Percentiles rank a stretch among this genome's conserved stretches.
phyloP scores from a whole-genome alignment of 371 early-diverging fungal species.

The Nematocida displodere region DNA sequence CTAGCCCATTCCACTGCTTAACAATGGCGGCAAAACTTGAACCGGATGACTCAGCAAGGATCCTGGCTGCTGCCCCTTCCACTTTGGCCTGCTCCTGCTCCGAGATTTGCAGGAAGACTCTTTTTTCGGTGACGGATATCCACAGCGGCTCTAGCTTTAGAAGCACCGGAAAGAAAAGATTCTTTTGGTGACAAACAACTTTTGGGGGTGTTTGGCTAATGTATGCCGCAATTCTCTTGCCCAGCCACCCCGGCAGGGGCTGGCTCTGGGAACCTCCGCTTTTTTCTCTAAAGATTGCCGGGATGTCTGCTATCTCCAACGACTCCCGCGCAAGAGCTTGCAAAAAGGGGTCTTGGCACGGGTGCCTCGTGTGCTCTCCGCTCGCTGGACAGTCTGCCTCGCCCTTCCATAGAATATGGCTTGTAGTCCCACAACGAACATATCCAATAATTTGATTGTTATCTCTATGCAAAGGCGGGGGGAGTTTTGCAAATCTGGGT shows the following conservation, averaged over 20 bases:
- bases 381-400: no score
- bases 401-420: conserved; percentile 1
- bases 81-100: neutral
- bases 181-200: neutral
- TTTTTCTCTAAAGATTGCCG: no score
- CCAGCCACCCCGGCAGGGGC: no score
- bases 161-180: neutral
- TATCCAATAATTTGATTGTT: neutral
- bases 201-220: neutral
- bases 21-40: conserved; percentile 15
- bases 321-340: no score
- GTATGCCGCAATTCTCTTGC: no score
- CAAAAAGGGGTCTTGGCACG: no score
- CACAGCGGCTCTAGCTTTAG: neutral
- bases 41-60: neutral
- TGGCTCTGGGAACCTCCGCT: no score
- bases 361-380: no score
- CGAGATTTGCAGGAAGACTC: neutral
- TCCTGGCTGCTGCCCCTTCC: neutral
- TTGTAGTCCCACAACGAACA: conserved; percentile 18
- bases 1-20: conserved; percentile 25
- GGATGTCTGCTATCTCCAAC: no score
- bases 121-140: neutral
- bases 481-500: no score
- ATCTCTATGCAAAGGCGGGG: no score